Conservation (phyloP, 306 rosid genomes). For the Corylus avellana region DNA sequence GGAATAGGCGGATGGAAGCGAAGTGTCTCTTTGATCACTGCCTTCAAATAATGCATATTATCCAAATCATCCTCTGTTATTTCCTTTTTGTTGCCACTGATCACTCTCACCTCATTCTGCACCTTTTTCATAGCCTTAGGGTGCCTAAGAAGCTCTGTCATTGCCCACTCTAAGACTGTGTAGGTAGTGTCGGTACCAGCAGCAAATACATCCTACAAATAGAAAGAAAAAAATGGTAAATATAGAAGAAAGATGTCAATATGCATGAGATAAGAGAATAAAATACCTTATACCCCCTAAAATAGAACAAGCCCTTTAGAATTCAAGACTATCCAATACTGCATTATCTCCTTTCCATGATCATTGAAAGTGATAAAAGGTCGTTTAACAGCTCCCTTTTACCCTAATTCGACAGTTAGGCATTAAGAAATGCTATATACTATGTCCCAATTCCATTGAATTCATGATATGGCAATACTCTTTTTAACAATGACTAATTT, state of each 20-base stretch:
- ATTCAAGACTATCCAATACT: not conserved
- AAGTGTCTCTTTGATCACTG: constrained; percentile 47
- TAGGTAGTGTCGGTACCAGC: constrained; percentile 50
- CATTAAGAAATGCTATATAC: too few relatives aligned
- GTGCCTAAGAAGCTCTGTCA: constrained; percentile 46
- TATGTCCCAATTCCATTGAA: too few relatives aligned
- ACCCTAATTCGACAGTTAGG: too few relatives aligned
- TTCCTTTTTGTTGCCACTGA: constrained; percentile 16
- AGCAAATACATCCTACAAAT: not conserved
- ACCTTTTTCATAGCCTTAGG: constrained; percentile 40
- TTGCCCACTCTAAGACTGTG: constrained; percentile 48
- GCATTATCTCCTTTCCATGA: too few relatives aligned
- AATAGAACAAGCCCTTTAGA: not conserved
- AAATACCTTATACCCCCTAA: not conserved
- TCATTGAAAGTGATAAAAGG: too few relatives aligned
- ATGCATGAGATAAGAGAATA: too few relatives aligned
- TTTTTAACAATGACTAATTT: too few relatives aligned
- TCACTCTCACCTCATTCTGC: constrained; percentile 30
- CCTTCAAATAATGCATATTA: constrained; percentile 44
- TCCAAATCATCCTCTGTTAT: constrained; percentile 41
- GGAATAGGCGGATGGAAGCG: constrained; percentile 50
- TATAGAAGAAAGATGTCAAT: not conserved
- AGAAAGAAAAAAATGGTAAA: not conserved
- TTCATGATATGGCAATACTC: too few relatives aligned
- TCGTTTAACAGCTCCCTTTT: too few relatives aligned